Evolutionary conservation across 208 protist species (phyloP).

Genomic region (Leishmania tropica): DNA sequence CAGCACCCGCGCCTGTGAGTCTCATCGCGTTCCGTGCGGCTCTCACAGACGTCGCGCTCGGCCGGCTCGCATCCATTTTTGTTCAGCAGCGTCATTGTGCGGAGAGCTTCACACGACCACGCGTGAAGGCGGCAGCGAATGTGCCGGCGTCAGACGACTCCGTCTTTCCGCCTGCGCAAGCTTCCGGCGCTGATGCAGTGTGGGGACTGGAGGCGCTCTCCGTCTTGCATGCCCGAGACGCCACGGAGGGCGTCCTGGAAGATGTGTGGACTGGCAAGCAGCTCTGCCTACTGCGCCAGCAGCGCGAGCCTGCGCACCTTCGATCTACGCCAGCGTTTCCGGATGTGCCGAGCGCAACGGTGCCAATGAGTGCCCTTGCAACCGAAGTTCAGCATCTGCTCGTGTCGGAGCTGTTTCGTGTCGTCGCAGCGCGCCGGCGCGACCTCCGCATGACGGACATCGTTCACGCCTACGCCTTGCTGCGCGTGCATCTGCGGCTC

Average conservation of each 20-base stretch:
- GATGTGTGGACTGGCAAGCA: conserved; percentile 17
- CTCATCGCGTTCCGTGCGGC: conserved; percentile 30
- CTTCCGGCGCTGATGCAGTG: conserved; percentile 55
- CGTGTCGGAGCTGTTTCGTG: conserved; percentile 27
- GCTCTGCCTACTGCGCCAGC: conserved; percentile 1
- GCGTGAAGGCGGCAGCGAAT: not conserved
- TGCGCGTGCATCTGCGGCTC: conserved; percentile 65
- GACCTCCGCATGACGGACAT: conserved; percentile 73
- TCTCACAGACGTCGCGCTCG: conserved; percentile 60
- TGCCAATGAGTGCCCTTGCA: conserved; percentile 1
- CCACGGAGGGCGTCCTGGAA: conserved; percentile 9
- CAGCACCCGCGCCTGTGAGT: conserved; percentile 2
- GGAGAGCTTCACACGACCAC: not conserved
- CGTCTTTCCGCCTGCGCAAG: not conserved
- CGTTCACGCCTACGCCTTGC: conserved; percentile 70
- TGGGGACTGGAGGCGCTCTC: conserved; percentile 68
- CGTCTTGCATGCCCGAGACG: conserved; percentile 41
- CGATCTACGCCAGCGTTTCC: not conserved
- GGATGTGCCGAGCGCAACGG: not conserved
- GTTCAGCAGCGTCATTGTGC: conserved; percentile 25
- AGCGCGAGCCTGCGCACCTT: conserved; percentile 16
- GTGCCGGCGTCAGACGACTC: not conserved
- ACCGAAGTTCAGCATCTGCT: conserved; percentile 27
- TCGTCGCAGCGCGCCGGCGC: conserved; percentile 22
- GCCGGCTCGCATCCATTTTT: conserved; percentile 71